Conservation (phyloP, 371 early-diverging fungal species). For the Synchytrium microbalum region DNA sequence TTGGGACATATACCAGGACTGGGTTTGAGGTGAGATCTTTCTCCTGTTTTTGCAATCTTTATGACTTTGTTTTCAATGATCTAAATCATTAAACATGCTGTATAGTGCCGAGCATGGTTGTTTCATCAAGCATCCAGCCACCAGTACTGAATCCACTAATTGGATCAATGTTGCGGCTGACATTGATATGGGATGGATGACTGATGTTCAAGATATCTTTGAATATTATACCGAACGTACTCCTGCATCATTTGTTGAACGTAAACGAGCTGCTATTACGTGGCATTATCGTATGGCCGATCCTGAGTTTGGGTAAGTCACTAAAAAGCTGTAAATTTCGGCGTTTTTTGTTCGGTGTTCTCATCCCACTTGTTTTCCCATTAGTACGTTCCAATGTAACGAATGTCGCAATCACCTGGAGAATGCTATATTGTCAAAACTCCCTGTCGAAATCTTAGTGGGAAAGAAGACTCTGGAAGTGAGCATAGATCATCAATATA, state of each 20-base stretch:
- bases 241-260: conserved; percentile 71
- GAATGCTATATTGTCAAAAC: conserved; percentile 74
- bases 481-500: conserved; percentile 41
- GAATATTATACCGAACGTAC: conserved; percentile 86
- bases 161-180: conserved; percentile 76
- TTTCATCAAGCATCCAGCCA: conserved; percentile 62
- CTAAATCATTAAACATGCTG: conserved; percentile 1
- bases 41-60: background rate
- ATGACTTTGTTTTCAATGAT: background rate
- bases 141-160: conserved; percentile 42
- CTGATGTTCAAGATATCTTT: conserved; percentile 77
- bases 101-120: conserved; percentile 79
- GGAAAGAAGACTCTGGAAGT: conserved; percentile 97
- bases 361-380: too few relatives aligned
- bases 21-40: conserved; percentile 52
- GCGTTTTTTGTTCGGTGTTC: too few relatives aligned
- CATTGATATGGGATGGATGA: conserved; percentile 79
- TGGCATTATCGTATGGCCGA: conserved; percentile 91
- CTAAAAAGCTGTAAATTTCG: too few relatives aligned
- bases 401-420: conserved; percentile 89
- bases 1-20: conserved; percentile 67
- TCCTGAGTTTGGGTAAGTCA: conserved; percentile 61
- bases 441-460: conserved; percentile 87
- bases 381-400: conserved; percentile 59
- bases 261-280: conserved; percentile 71